Percentiles rank a stretch among this genome's conserved stretches.
These are phyloP conservation scores for Rubroshorea leprosula DNA, from an alignment of 345 rosid species.

Conservation along the genomic window DNA sequence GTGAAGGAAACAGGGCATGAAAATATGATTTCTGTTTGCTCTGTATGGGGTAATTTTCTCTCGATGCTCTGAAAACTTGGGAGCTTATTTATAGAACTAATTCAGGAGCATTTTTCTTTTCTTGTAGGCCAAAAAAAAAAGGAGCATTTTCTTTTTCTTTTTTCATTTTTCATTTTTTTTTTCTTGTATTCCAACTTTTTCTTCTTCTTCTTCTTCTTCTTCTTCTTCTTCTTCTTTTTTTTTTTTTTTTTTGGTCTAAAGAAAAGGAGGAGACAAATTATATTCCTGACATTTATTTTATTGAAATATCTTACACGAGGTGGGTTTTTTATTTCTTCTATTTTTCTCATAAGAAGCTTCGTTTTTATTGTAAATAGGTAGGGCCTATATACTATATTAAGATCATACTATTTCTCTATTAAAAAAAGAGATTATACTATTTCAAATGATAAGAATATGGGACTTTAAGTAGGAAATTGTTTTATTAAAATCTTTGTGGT, in stretches of 20 bases:
- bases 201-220: background rate
- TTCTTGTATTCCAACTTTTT: constrained; percentile 1
- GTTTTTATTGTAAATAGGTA: too few relatives aligned
- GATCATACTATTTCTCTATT: too few relatives aligned
- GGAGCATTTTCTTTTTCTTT: constrained; percentile 8
- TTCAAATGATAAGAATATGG: too few relatives aligned
- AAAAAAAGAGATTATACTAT: background rate
- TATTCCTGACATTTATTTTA: constrained; percentile 19
- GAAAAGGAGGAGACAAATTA: background rate
- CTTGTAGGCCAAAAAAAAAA: constrained; percentile 25
- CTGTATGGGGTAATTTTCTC: background rate
- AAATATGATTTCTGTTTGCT: constrained; percentile 21
- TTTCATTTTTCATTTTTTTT: too few relatives aligned
- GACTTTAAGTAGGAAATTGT: too few relatives aligned
- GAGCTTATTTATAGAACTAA: constrained; percentile 12
- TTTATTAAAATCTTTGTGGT: too few relatives aligned
- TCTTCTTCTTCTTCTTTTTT: background rate
- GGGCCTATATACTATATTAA: too few relatives aligned
- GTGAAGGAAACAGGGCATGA: constrained; percentile 27
- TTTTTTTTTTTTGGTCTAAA: background rate
- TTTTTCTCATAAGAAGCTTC: background rate
- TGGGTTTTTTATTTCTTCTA: background rate
- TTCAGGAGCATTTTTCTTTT: too few relatives aligned
- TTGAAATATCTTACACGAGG: background rate
- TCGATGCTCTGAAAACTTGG: constrained; percentile 13